Conservation (phyloP, 2,329 filamentous ascomycete genomes). For the Westerdykella ornata region DNA sequence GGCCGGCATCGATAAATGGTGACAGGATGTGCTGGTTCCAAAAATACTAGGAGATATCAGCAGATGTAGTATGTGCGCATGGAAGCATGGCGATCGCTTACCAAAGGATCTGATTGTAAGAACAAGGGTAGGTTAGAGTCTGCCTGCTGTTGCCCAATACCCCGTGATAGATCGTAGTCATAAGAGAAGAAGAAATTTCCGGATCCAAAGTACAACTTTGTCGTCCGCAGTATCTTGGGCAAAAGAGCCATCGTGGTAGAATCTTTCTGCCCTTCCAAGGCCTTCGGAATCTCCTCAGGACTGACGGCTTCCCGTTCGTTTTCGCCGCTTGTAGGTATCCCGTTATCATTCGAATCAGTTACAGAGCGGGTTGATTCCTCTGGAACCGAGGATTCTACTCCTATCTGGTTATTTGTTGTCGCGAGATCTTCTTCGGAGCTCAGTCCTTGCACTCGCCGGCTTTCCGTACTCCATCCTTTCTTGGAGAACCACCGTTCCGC, state of each 20-base stretch:
- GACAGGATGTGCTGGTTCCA: conserved; percentile 77
- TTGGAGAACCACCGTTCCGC: conserved; percentile 87
- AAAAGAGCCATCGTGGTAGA: conserved; percentile 47
- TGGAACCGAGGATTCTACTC: conserved; percentile 26
- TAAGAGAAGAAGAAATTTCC: conserved; percentile 93
- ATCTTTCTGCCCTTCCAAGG: conserved; percentile 26
- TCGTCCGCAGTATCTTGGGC: conserved; percentile 77
- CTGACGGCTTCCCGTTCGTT: conserved; percentile 17
- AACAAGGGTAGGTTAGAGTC: conserved; percentile 56
- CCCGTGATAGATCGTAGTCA: conserved; percentile 82
- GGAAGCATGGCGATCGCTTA: conserved; percentile 25
- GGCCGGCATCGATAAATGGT: conserved; percentile 67
- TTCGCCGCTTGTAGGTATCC: conserved; percentile 17
- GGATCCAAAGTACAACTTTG: conserved; percentile 74
- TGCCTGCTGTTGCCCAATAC: conserved; percentile 41
- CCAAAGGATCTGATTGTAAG: conserved; percentile 62
- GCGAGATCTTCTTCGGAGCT: conserved; percentile 47
- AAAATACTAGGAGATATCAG: conserved; percentile 55
- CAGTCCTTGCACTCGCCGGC: conserved; percentile 62
- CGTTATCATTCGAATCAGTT: conserved; percentile 15
- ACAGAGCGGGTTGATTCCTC: conserved; percentile 18
- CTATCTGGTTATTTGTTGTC: conserved; percentile 29
- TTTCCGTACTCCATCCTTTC: conserved; percentile 70
- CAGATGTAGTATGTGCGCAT: neutral
- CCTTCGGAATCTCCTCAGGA: conserved; percentile 33